Base-by-base conservation (phyloP, 495 filamentous ascomycete species). In the Opeltia flavorubescens region DNA sequence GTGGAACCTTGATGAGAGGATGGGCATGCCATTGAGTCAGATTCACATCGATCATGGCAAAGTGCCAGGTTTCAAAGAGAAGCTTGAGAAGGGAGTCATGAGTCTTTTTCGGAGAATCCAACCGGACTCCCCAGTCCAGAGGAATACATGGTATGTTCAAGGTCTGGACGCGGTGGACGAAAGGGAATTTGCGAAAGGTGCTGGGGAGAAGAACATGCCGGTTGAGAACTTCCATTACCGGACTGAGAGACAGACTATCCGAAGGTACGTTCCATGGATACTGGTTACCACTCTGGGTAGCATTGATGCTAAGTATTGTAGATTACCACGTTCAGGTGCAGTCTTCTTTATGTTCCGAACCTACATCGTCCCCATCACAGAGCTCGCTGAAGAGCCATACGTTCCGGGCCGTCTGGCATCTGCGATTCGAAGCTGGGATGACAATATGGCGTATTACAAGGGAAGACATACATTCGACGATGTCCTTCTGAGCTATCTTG, bases 351-450 rank as follows among this genome's bases (percentile, higher is more conserved):
- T n/a, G n/a, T n/a, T n/a, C n/a, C n/a, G n/a, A n/a, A n/a, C n/a
- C n/a, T n/a, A n/a, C n/a, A n/a, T n/a, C n/a, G n/a, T n/a, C n/a
- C n/a, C n/a, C n/a, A n/a, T n/a, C n/a, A n/a, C n/a, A n/a, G n/a
- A n/a, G n/a, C n/a, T n/a, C n/a, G n/a, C n/a, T n/a, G n/a, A n/a
- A n/a, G n/a, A n/a, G n/a, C n/a, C n/a, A n/a, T n/a, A n/a, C n/a
- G n/a, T n/a, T n/a, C n/a, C n/a, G n/a, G n/a, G n/a, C n/a, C n/a
- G n/a, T n/a, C n/a, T n/a, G n/a, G n/a, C n/a, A n/a, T n/a, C n/a
- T n/a, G n/a, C n/a, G n/a, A n/a, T n/a, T n/a, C n/a, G 86, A 44
- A 89, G 83, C 63, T 91, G 85, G 86, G 81, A 80, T 1, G 79
- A 83, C 43, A 81, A 89, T 70, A 85, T 89, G 6, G 72, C 74